A percentile compares a stretch with the other conserved stretches of the same genome.
Conservation (phyloP, 192 early-diverging fungal species). For the Physocladia obscura region DNA sequence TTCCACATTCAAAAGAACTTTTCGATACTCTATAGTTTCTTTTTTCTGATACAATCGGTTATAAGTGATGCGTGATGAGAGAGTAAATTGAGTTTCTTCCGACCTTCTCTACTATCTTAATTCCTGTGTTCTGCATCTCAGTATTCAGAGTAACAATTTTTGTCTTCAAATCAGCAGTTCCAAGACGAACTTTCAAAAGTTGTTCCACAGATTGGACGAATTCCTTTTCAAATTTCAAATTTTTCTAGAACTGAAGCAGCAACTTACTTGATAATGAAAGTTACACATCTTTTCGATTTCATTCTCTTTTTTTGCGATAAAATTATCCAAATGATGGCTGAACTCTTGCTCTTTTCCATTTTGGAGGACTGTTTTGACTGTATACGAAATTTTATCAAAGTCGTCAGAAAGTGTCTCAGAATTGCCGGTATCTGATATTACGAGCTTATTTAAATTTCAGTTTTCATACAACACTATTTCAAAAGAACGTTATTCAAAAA, state of each 20-base stretch:
- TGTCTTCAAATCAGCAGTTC: conserved; percentile 77
- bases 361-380: conserved; percentile 86
- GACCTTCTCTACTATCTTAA: conserved; percentile 77
- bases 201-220: conserved; percentile 94
- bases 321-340: conserved; percentile 76
- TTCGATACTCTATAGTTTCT: conserved; percentile 72
- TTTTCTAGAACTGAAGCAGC: too few relatives aligned
- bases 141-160: conserved; percentile 84
- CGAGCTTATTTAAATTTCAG: conserved; percentile 4
- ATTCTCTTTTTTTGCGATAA: conserved; percentile 83
- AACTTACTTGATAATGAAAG: conserved; percentile 84
- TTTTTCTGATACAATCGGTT: conserved; percentile 59
- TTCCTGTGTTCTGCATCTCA: conserved; percentile 80
- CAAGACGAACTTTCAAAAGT: conserved; percentile 89
- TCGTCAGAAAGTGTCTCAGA: conserved; percentile 35
- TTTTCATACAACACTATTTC: background rate
- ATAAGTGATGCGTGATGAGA: background rate
- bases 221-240: conserved; percentile 59
- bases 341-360: conserved; percentile 83
- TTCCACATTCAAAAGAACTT: conserved; percentile 84
- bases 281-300: conserved; percentile 98
- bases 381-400: conserved; percentile 58
- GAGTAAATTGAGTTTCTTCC: background rate
- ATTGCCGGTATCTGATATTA: background rate
- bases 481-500: background rate